These are phyloP conservation scores for Leccinum pellstonianum DNA, from an alignment of 768 basidiomycete species.

Conservation along the genomic window DNA sequence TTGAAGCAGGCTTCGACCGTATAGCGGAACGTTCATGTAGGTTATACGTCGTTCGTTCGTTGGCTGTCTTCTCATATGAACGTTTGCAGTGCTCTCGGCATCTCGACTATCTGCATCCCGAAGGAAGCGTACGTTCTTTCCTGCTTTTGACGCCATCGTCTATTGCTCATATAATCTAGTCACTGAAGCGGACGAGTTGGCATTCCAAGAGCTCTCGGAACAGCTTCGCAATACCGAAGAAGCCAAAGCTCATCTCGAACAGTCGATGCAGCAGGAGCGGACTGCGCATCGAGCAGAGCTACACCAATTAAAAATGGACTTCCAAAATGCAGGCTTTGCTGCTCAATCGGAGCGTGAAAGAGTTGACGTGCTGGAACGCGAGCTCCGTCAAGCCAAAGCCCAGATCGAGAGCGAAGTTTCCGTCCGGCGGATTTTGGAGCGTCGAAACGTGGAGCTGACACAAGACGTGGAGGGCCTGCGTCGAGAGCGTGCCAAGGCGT, in stretches of 20 bases:
- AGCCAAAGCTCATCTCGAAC: constrained; percentile 55
- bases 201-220: constrained; percentile 68
- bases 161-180: constrained; percentile 39
- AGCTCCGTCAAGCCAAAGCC: constrained; percentile 58
- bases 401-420: constrained; percentile 63
- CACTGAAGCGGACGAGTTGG: constrained; percentile 71
- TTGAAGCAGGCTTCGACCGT: constrained; percentile 80
- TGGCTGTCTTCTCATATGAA: constrained; percentile 3
- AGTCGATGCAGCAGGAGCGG: constrained; percentile 58
- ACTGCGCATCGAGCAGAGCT: constrained; percentile 54
- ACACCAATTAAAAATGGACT: constrained; percentile 46
- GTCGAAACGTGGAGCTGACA: constrained; percentile 56
- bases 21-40: constrained; percentile 82
- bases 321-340: constrained; percentile 41
- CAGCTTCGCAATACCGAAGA: constrained; percentile 63
- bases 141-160: not conserved
- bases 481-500: constrained; percentile 51
- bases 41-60: constrained; percentile 23
- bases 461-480: constrained; percentile 57
- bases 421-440: constrained; percentile 62
- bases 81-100: constrained; percentile 63
- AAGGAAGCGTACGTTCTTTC: constrained; percentile 59
- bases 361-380: constrained; percentile 58
- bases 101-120: constrained; percentile 69
- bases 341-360: constrained; percentile 47